Conservation (phyloP, 1,284 basidiomycete species). For the Cryptococcus deneoformans region DNA sequence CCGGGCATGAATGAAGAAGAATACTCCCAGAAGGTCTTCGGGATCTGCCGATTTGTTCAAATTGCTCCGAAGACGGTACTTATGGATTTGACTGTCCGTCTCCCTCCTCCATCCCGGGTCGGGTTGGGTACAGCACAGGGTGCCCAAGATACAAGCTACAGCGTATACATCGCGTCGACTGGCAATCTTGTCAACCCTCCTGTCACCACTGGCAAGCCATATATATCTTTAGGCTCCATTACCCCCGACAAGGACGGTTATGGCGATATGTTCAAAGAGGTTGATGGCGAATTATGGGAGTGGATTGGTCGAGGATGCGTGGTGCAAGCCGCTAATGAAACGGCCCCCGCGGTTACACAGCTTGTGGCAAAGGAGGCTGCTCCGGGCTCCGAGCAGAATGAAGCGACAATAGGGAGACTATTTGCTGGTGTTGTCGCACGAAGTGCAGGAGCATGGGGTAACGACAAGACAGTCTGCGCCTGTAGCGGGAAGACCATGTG, state of each 20-base stretch:
- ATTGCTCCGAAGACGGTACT: conserved; percentile 45
- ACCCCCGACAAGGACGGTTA: conserved; percentile 47
- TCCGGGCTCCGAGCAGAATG: conserved; percentile 1
- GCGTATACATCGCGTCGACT: conserved; percentile 45
- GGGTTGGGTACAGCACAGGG: conserved; percentile 6
- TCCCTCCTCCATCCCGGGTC: conserved; percentile 30
- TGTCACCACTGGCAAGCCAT: conserved; percentile 39
- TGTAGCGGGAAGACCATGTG: conserved; percentile 51
- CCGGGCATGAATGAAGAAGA: conserved; percentile 43
- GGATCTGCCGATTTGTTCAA: conserved; percentile 50
- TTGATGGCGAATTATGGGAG: conserved; percentile 49
- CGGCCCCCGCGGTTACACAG: neutral
- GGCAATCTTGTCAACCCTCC: conserved; percentile 49
- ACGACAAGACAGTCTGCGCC: conserved; percentile 51
- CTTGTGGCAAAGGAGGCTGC: conserved; percentile 1
- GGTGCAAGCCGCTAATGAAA: conserved; percentile 25
- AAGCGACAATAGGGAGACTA: conserved; percentile 30
- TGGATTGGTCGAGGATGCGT: conserved; percentile 50
- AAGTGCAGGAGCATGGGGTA: conserved; percentile 49
- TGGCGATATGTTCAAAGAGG: conserved; percentile 50
- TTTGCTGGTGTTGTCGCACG: conserved; percentile 51
- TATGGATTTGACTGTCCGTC: conserved; percentile 49
- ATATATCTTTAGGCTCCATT: conserved; percentile 36
- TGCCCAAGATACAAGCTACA: neutral
- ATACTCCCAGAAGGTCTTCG: conserved; percentile 49